A percentile compares a stretch with the other conserved stretches of the same genome.
phyloP scores from a whole-genome alignment of 1,284 basidiomycete genomes.

The Cryptococcus wingfieldii region DNA sequence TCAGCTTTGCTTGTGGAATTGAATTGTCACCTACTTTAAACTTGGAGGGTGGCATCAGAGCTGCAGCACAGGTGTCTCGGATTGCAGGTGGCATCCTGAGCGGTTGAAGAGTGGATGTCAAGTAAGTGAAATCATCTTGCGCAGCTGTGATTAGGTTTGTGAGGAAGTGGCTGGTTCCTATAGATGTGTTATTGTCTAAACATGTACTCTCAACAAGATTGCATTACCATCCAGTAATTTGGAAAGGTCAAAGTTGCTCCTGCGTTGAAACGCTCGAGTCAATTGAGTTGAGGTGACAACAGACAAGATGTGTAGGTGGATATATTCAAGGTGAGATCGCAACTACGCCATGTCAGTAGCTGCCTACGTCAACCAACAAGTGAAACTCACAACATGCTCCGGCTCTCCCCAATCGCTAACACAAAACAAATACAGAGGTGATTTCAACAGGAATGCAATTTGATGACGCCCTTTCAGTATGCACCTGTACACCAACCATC shows the following conservation, averaged over 20 bases:
- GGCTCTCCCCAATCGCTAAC: conserved; percentile 89
- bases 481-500: neutral
- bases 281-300: conserved; percentile 83
- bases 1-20: neutral
- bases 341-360: conserved; percentile 56
- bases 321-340: conserved; percentile 86
- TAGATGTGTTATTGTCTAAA: neutral
- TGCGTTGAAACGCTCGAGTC: conserved; percentile 74
- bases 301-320: conserved; percentile 87
- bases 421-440: conserved; percentile 87
- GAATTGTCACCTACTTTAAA: conserved; percentile 59
- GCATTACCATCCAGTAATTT: conserved; percentile 69
- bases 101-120: conserved; percentile 73
- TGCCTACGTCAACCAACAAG: neutral
- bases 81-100: conserved; percentile 66
- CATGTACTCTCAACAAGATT: conserved; percentile 6
- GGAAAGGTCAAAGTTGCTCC: conserved; percentile 86
- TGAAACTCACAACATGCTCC: conserved; percentile 73
- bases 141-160: conserved; percentile 64
- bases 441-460: conserved; percentile 78
- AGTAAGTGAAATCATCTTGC: conserved; percentile 74
- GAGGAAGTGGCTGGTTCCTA: conserved; percentile 78
- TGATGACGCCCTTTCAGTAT: conserved; percentile 58
- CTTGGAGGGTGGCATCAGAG: conserved; percentile 70
- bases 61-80: conserved; percentile 67